These are phyloP conservation scores for Earliella scabrosa DNA, from an alignment of 1,284 basidiomycete species.

Conservation along the genomic window DNA sequence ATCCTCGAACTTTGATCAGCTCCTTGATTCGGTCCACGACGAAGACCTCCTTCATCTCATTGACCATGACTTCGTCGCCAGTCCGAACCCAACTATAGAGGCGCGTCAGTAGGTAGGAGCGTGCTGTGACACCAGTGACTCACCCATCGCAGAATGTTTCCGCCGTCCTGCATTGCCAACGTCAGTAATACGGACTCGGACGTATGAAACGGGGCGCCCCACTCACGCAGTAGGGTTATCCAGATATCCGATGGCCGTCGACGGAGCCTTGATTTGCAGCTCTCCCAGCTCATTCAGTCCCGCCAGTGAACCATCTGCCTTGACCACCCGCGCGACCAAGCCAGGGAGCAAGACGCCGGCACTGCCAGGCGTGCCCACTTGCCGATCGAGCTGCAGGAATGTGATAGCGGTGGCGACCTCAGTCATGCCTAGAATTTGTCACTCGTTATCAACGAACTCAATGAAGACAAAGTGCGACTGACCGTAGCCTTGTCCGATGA, in stretches of 20 bases:
- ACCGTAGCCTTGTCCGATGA: slow-evolving; percentile 69
- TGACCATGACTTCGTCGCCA: slow-evolving; percentile 48
- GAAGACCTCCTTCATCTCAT: slow-evolving; percentile 44
- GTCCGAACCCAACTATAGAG: slow-evolving; percentile 46
- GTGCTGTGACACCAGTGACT: too few species aligned
- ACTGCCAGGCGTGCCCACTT: slow-evolving; percentile 36
- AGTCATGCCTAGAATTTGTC: slow-evolving; percentile 42
- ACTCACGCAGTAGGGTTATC: slow-evolving; percentile 54
- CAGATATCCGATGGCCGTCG: slow-evolving; percentile 47
- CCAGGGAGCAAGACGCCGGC: slow-evolving; percentile 45
- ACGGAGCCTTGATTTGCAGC: slow-evolving; percentile 44
- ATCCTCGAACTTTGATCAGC: slow-evolving; percentile 15
- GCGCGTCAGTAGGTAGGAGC: not conserved
- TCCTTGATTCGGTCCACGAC: slow-evolving; percentile 52
- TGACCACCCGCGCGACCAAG: slow-evolving; percentile 42
- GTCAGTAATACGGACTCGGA: not conserved
- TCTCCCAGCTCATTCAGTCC: slow-evolving; percentile 46
- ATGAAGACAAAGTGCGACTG: not conserved
- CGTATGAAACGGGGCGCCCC: not conserved
- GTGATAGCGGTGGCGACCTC: slow-evolving; percentile 54
- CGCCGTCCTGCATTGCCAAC: slow-evolving; percentile 13
- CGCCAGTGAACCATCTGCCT: slow-evolving; percentile 43
- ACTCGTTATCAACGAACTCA: too few species aligned
- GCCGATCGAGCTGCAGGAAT: slow-evolving; percentile 26
- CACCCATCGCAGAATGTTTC: slow-evolving; percentile 45